These are phyloP conservation scores for Wickerhamomyces bisporus DNA, from an alignment of 805 yeast genomes.

Conservation along the genomic window DNA sequence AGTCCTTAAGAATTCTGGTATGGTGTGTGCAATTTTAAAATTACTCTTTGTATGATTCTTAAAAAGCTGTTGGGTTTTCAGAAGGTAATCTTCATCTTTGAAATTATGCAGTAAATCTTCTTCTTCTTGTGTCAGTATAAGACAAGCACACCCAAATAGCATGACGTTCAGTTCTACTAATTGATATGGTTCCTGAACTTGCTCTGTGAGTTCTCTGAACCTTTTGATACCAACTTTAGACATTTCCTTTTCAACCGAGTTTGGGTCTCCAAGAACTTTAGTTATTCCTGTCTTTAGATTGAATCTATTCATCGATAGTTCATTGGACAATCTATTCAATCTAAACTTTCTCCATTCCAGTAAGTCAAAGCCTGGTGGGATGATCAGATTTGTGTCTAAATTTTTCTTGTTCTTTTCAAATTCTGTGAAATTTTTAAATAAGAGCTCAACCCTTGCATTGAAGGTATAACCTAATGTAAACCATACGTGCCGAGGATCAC, in stretches of 20 bases:
- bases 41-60: background rate
- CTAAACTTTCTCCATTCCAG: conserved; percentile 5
- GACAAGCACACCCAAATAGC: conserved; percentile 2
- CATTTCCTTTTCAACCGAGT: conserved; percentile 4
- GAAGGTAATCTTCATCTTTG: background rate
- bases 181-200: background rate
- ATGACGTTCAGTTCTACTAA: background rate
- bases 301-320: no score
- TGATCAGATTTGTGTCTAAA: background rate
- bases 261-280: background rate
- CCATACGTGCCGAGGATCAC: conserved; percentile 1
- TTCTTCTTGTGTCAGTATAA: background rate
- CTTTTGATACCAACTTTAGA: background rate
- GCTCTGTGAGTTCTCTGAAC: background rate
- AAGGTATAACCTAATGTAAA: conserved; percentile 5
- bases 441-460: conserved; percentile 1
- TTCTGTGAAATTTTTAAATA: background rate
- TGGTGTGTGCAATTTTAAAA: background rate
- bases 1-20: background rate
- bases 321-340: background rate
- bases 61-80: background rate
- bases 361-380: conserved; percentile 6
- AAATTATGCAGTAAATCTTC: background rate
- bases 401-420: background rate
- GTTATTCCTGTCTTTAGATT: no score